Evolutionary conservation across 371 early-diverging fungal genomes (phyloP), one percentile per base, ranked within the genome.

Genomic region (Rhizopus sp.): DNA sequence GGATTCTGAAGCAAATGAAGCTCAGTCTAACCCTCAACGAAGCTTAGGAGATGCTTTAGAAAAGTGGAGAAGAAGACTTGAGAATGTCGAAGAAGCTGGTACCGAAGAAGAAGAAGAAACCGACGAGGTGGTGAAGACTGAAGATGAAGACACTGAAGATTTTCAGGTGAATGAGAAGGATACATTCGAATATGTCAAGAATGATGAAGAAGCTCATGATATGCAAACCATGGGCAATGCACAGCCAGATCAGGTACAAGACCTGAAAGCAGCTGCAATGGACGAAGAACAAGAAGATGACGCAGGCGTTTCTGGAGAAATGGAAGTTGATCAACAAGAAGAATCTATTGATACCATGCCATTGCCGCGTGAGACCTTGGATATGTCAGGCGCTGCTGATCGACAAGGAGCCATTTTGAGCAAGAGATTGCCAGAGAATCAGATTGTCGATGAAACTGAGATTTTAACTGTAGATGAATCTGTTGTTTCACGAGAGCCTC

Each of bases 31-130:
- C 50, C 88, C 91, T 29, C 88, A 91, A 67, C 85, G 94, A 54
- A 91, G 89, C 31, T 70, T 96, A 35, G 95, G 93, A 38, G 94
- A 95, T 66, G 94, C 94, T 6, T 70, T 93, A 54, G 91, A 94
- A 66, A 88, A 88, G 68, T 95, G 95, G 95, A 86, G 88, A 65
- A 87, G 89, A 46, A 84, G 93, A 38, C 68, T 94, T 38, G 85
- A 91, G 38, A 74, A 79, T 7, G 78, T 81, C 55, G 70, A 69
- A 6, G 72, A 82, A 16, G 75, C 70, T 0, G 74, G 78, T 4
- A 75, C 82, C 16, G 81, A 80, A 60, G 74, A 80, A 6, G 75
- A 70, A 48, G 76, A n/a, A n/a, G n/a, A 77, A 3, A 68, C 66
- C 12, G 69, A 84, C 50, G 62, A 72, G 5, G 62, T 77, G 33